These are phyloP conservation scores for Torrubiellomyces zombiae DNA, from an alignment of 2,329 filamentous ascomycete genomes.

Conservation along the genomic window DNA sequence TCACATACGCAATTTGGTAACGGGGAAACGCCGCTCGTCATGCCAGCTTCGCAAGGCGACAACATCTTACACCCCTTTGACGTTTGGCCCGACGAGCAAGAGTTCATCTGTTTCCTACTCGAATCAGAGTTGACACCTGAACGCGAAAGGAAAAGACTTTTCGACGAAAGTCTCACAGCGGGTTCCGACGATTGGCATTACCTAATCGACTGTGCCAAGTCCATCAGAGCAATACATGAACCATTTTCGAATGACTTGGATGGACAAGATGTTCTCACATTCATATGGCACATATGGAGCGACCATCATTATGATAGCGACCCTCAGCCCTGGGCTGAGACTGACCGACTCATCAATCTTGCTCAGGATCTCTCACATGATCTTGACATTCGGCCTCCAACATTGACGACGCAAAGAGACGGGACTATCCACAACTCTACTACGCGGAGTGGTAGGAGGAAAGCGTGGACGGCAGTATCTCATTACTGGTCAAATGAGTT, in stretches of 20 bases:
- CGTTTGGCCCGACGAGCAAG: constrained; percentile 12
- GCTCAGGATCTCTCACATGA: constrained; percentile 13
- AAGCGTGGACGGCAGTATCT: not conserved
- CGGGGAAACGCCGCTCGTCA: too few species aligned
- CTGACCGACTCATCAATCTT: constrained; percentile 17
- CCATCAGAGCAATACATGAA: constrained; percentile 8
- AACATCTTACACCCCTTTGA: constrained; percentile 16
- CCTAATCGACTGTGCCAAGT: constrained; percentile 16
- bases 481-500: constrained; percentile 1
- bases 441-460: too few species aligned
- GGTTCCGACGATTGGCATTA: constrained; percentile 17
- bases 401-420: not conserved
- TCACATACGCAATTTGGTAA: too few species aligned
- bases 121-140: constrained; percentile 10
- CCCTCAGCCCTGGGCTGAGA: constrained; percentile 15
- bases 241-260: constrained; percentile 10
- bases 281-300: constrained; percentile 11
- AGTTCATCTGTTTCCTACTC: constrained; percentile 16
- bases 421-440: not conserved
- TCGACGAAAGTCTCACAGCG: constrained; percentile 15
- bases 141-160: constrained; percentile 12
- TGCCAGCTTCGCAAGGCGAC: too few species aligned
- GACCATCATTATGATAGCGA: constrained; percentile 3
- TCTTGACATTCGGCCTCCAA: constrained; percentile 6
- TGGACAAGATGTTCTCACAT: constrained; percentile 17